These are phyloP conservation scores for Chaetomiaceae sp. DNA, from an alignment of 2,329 filamentous ascomycete species.

Conservation along the genomic window DNA sequence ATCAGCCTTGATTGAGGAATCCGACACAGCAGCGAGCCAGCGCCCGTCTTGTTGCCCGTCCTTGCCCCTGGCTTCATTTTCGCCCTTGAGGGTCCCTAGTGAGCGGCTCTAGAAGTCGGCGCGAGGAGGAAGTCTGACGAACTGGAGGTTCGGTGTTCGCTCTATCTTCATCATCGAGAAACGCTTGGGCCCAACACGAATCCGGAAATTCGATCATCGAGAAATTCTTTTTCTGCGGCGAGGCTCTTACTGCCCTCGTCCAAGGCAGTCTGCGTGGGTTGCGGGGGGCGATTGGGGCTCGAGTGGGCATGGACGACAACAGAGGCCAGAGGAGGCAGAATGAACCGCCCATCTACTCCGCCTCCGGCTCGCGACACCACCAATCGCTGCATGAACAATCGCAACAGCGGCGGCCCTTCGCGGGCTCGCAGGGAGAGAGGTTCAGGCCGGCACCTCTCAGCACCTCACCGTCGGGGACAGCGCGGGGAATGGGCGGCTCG, in stretches of 20 bases:
- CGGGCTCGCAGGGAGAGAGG: conserved; percentile 42
- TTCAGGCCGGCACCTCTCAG: conserved; percentile 45
- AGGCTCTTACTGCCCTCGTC: conserved; percentile 50
- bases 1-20: too few relatives aligned
- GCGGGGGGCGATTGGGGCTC: conserved; percentile 43
- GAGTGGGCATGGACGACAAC: conserved; percentile 66
- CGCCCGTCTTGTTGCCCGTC: conserved; percentile 8
- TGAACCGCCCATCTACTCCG: conserved; percentile 61
- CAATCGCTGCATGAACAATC: conserved; percentile 42
- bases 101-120: background rate
- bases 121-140: too few relatives aligned
- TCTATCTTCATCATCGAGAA: conserved; percentile 7
- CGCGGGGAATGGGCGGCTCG: conserved; percentile 48
- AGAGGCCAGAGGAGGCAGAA: conserved; percentile 67
- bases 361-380: conserved; percentile 47
- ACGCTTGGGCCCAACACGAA: conserved; percentile 19
- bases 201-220: conserved; percentile 29
- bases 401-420: conserved; percentile 41
- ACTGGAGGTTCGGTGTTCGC: conserved; percentile 1
- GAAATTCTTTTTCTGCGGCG: conserved; percentile 60
- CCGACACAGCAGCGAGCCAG: conserved; percentile 2
- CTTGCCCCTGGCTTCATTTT: conserved; percentile 1
- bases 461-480: conserved; percentile 39
- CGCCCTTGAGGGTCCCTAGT: background rate
- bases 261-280: conserved; percentile 60